Percentiles rank a stretch among this genome's conserved stretches.
phyloP scores from a whole-genome alignment of 2,329 filamentous ascomycete genomes.

The Neofusicoccum parvum region DNA sequence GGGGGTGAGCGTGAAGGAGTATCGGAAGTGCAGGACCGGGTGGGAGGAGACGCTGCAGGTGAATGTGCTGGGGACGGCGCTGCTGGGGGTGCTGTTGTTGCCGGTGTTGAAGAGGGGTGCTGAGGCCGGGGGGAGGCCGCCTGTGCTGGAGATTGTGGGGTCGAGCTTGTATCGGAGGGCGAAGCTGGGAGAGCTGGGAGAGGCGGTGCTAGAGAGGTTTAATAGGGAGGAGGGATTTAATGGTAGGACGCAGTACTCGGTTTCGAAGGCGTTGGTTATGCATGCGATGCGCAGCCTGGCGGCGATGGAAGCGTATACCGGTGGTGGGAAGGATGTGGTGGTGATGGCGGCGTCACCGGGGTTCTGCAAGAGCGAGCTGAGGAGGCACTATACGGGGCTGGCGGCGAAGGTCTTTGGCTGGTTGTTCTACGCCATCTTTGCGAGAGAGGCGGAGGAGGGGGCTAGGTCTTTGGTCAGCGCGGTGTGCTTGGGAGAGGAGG shows the following conservation, averaged over 20 bases:
- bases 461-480: constrained; percentile 44
- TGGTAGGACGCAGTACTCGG: constrained; percentile 4
- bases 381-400: constrained; percentile 25
- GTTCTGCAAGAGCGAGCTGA: constrained; percentile 24
- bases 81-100: constrained; percentile 36
- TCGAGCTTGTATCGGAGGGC: constrained; percentile 22
- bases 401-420: constrained; percentile 26
- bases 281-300: constrained; percentile 6
- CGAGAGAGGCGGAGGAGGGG: constrained; percentile 44
- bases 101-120: constrained; percentile 29
- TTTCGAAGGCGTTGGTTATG: constrained; percentile 4
- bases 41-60: constrained; percentile 42
- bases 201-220: neutral
- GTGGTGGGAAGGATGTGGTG: constrained; percentile 20
- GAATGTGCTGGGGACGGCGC: constrained; percentile 43
- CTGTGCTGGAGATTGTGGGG: constrained; percentile 22
- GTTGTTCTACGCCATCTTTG: constrained; percentile 31
- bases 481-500: constrained; percentile 35
- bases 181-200: neutral
- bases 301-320: neutral
- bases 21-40: constrained; percentile 21
- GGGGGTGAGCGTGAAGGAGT: constrained; percentile 33
- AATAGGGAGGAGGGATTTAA: neutral
- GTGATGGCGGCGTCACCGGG: constrained; percentile 25
- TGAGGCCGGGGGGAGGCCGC: neutral